Evolutionary conservation across 441 rosid genomes (phyloP), one percentile per base, ranked within the genome.

Genomic region (Syzygium syzygioides): DNA sequence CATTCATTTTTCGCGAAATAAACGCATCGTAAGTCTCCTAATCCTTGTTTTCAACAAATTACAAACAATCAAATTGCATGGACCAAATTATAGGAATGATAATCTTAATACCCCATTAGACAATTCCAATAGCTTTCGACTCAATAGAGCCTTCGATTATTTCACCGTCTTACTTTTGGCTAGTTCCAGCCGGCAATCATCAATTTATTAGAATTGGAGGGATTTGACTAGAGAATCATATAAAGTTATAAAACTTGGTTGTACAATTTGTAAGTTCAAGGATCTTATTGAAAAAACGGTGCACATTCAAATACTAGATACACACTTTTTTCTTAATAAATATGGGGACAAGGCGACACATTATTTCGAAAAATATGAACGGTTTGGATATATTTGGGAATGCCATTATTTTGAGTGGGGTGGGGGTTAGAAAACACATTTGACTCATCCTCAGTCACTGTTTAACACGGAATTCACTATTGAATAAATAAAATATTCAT

Each of bases 121-220:
- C 17, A 3, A 11, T 20, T 71, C 52, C 5, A 37, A 20, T 37
- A 37, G 5, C 1, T 0, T 71, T 20, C n/a, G n/a, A 71, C 37
- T 37, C 50, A 3, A 20, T 1, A 3, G 7, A 59, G 50, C 14
- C 9, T 23, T 71, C 8, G 5, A 37, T 71, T 41, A 37, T 71
- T 34, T 41, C 50, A 3, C 3, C 7, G 5, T 71, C 83, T 5
- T 71, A 10, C 14, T 23, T 4, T 1, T 37, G 14, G 50, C 28
- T 0, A 11, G 1, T 18, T 18, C 0, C 0, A 0, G 11, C 5
- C 0, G 0, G 14, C 45, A 68, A 71, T 19, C 80, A 12, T 37
- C 9, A 23, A 37, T 71, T 37, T 11, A 37, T 71, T 20, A 23
- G 17, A 71, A 37, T 37, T 0, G 52, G 14, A 37, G 50, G 50